A percentile compares a stretch with the other conserved stretches of the same genome.
Conservation (phyloP, 345 rosid genomes). For the Euclidium syriacum region DNA sequence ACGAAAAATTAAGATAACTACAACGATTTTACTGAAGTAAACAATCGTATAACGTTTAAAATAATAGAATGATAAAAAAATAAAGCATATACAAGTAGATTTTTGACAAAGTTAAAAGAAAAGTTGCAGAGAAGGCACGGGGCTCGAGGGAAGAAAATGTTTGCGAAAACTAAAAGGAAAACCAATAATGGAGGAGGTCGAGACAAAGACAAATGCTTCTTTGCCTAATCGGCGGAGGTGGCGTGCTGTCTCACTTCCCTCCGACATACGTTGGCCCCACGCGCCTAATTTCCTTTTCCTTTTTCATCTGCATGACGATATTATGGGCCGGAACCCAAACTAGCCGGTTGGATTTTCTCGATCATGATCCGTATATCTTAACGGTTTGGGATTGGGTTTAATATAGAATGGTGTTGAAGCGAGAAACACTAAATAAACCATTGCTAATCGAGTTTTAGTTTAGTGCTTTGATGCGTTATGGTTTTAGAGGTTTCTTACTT, state of each 20-base stretch:
- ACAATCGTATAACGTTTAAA: neutral
- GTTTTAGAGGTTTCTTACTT: no score
- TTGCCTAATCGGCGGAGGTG: constrained; percentile 30
- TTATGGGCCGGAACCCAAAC: neutral
- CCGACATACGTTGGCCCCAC: constrained; percentile 19
- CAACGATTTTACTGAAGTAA: neutral
- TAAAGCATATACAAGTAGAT: constrained; percentile 8
- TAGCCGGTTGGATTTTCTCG: constrained; percentile 2
- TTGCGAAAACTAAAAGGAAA: neutral
- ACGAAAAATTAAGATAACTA: neutral
- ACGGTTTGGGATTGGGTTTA: neutral
- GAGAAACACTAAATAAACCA: no score
- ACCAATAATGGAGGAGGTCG: constrained; percentile 23
- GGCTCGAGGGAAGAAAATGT: constrained; percentile 28
- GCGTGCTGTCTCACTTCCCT: constrained; percentile 27
- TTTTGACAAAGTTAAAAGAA: constrained; percentile 21
- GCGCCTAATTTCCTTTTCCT: neutral
- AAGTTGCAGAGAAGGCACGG: constrained; percentile 27
- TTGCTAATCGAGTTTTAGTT: neutral
- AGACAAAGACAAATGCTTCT: constrained; percentile 30
- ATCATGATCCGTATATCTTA: neutral
- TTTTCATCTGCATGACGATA: neutral
- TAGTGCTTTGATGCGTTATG: no score
- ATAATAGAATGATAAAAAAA: neutral
- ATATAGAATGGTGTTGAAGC: neutral